phyloP scores from a whole-genome alignment of 116 monocot species.

The Papilionanthe hybrid region DNA sequence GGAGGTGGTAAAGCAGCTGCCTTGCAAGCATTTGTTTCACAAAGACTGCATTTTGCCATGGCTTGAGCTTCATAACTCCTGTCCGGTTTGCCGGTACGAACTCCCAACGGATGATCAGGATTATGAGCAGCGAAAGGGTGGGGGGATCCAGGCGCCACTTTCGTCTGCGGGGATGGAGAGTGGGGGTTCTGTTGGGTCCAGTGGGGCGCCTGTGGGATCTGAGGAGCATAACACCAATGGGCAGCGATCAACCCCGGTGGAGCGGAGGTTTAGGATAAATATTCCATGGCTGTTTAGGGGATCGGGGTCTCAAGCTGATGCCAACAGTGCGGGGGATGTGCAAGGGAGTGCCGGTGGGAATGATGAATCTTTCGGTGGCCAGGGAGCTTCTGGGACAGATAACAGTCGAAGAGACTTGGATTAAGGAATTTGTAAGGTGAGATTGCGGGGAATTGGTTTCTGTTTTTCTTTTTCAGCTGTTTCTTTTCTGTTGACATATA shows the following conservation, averaged over 20 bases:
- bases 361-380: constrained; percentile 25
- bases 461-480: not conserved
- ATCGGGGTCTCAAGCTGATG: constrained; percentile 29
- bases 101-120: constrained; percentile 76
- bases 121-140: constrained; percentile 40
- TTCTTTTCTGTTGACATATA: not conserved
- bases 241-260: constrained; percentile 32
- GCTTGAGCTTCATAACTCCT: constrained; percentile 83
- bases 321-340: constrained; percentile 15
- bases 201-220: constrained; percentile 5
- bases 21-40: constrained; percentile 83
- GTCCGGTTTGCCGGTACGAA: constrained; percentile 79
- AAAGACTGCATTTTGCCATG: constrained; percentile 79
- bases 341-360: constrained; percentile 20
- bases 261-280: constrained; percentile 71
- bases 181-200: constrained; percentile 4
- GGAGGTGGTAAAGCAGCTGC: constrained; percentile 63
- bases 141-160: not conserved
- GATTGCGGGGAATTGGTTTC: not conserved
- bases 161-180: constrained; percentile 3
- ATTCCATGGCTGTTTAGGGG: constrained; percentile 64
- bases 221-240: constrained; percentile 4
- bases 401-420: constrained; percentile 45
- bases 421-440: constrained; percentile 21
- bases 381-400: constrained; percentile 18